Base-by-base conservation (phyloP, 805 yeast species). In the Deakozyma indianensis region DNA sequence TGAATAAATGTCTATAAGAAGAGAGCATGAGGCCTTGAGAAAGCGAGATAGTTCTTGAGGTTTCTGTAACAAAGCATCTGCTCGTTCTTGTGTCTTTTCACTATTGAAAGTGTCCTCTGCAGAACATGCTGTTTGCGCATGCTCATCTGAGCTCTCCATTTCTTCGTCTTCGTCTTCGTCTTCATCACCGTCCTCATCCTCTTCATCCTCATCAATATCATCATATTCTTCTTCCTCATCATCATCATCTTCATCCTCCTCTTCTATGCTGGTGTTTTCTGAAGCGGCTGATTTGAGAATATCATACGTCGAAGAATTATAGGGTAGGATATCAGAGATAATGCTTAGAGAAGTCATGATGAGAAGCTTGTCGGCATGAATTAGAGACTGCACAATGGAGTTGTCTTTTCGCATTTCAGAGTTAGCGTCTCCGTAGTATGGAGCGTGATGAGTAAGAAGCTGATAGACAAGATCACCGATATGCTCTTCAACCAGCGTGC, bases 331-430 rank as follows among this genome's bases (percentile, higher is more conserved):
- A 25, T 73, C 66, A 2, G 75, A 71, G 3, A 82, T 62, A 43
- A 85, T 64, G 35, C 72, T 69, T 18, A 84, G 61, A 18, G 80
- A 66, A 14, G 75, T 66, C 1, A 73, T 52, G 18, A 82, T 59
- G 23, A 83, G 57, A n/a, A 78, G 81, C 52, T 78, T 80, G 0
- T 90, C 87, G 2, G 78, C 74, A 45, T 79, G 74, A 77, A 84
- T 80, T 35, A 86, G 60, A 0, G 84, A 74, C 54, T 83, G 94
- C 41, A 80, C 74, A 3, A 85, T 66, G 1, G 53, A 45, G 35
- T 48, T 56, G 4, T 64, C 56, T 3, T 48, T 55, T 4, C 52
- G 43, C 21, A 43, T 48, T 47, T 71, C 73, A 25, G 51, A 48
- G 23, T 51, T 49, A 11, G 53, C 45, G 21, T 46, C 41, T 15